Base-by-base conservation (phyloP, 176 grass and related monocot genomes). In the Chrysopogon serrulatus region DNA sequence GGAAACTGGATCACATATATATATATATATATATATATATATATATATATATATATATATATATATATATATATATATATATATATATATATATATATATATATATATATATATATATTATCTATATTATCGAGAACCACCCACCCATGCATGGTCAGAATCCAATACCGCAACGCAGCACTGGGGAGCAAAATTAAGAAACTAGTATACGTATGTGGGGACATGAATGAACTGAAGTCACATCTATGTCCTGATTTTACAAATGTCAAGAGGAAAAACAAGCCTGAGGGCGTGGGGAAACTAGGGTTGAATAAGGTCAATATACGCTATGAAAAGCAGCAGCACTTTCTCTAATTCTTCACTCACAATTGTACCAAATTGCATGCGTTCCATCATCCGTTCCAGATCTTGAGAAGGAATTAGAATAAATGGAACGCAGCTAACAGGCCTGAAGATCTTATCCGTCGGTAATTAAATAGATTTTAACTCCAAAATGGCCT, bases 121-220 rank as follows among this genome's bases (percentile, higher is more conserved):
- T 53, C 53, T 73, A 48, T n/a, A n/a, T n/a, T n/a, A 56, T 73
- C 31, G 10, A 3, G 54, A 53, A 23, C 56, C 42, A 79, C 76
- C 56, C 42, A 79, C 76, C 64, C 44, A 31, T 63, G 10, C 39
- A 24, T 26, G 23, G n/a, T 11, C 17, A 79, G 76, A 86, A 86
- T 73, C 84, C 17, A 65, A 80, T 86, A 80, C 76, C n/a, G 23
- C 33, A 18, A 30, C 5, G 34, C 56, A 41, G 37, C 41, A 86
- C 78, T 49, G 28, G 67, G 69, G 57, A 49, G 81, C 21, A 83
- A 34, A 35, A 74, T 47, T 73, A 47, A 83, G 14, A 83, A 44
- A 34, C 54, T 65, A 14, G 63, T 39, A 41, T 40, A 42, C 32
- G 43, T 36, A 61, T 30, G 16, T 47, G 21, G 56, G 76, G 65